Evolutionary conservation across 768 basidiomycete genomes (phyloP), one percentile per base, ranked within the genome.

Genomic region (Lentinus brumalis): DNA sequence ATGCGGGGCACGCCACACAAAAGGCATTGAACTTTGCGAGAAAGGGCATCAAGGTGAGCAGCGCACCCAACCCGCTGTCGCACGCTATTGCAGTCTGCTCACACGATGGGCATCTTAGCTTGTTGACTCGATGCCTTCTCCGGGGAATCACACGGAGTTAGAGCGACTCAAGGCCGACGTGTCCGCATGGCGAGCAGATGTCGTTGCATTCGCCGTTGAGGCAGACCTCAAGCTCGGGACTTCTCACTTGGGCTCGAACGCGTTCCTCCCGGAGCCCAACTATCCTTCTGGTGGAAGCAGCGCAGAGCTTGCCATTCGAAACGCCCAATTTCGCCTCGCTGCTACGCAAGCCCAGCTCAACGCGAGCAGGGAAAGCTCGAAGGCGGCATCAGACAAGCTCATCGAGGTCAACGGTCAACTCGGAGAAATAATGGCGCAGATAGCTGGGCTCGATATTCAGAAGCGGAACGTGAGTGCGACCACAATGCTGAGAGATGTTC

Each of bases 381-480:
- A 30, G 21, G 53, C 53, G n/a, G 53, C 53, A 4, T 26, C 53
- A 7, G 53, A 41, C 8, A 53, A 53, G 53, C 53, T 53, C 35
- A 42, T 53, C 40, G 53, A 53, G 39, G 53, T 53, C 41, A 53
- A 11, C 29, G 53, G 29, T 21, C 40, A 53, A 9, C 53, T 53
- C 9, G 53, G 53, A 9, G 40, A 53, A 7, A 53, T 53, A 15
- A 26, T 53, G 21, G 53, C 39, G 39, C 53, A 53, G 21, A 41
- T 53, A 18, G 53, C 53, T 9, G 26, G 38, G 15, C 21, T 53
- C 21, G 40, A 53, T 15, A 21, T 53, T 14, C 53, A 42, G 40
- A 30, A 30, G 21, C 39, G 26, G 39, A 53, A 53, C 26, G 53
- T 53, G 21, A 53, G 53, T 42, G 6, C 53, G 21, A 6, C 4